phyloP scores from a whole-genome alignment of 176 grass and related monocot species.

The Oryza meyeriana region DNA sequence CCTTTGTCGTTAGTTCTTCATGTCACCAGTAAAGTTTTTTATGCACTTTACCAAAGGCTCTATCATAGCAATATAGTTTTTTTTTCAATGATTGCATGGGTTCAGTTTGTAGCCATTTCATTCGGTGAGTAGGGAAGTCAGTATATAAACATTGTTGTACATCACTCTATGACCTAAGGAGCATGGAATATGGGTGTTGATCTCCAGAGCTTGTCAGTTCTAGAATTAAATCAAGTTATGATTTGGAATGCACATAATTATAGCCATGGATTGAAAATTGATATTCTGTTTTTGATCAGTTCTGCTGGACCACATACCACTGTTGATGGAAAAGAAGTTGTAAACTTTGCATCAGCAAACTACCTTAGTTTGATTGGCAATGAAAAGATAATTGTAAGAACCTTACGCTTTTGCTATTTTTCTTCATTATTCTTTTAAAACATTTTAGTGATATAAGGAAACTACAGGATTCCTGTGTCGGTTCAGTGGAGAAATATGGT shows the following conservation, averaged over 20 bases:
- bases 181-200: neutral
- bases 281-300: slow-evolving; percentile 29
- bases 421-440: neutral
- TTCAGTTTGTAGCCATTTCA: neutral
- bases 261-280: neutral
- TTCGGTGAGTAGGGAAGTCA: neutral
- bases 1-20: neutral
- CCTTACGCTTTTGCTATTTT: neutral
- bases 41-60: neutral
- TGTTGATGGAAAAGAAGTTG: slow-evolving; percentile 55
- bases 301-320: slow-evolving; percentile 51
- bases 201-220: neutral
- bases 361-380: slow-evolving; percentile 61
- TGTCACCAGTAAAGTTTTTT: neutral
- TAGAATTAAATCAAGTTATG: neutral
- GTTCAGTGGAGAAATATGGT: slow-evolving; percentile 63
- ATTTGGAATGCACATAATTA: neutral
- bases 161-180: neutral
- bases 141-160: neutral
- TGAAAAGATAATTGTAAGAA: slow-evolving; percentile 55
- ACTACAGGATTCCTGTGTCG: slow-evolving; percentile 48
- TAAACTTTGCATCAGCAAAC: slow-evolving; percentile 63
- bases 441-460: neutral
- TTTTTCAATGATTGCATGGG: neutral
- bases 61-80: neutral